phyloP scores from a whole-genome alignment of 164 flowering plant species.

The Stephania yunnanensis region DNA sequence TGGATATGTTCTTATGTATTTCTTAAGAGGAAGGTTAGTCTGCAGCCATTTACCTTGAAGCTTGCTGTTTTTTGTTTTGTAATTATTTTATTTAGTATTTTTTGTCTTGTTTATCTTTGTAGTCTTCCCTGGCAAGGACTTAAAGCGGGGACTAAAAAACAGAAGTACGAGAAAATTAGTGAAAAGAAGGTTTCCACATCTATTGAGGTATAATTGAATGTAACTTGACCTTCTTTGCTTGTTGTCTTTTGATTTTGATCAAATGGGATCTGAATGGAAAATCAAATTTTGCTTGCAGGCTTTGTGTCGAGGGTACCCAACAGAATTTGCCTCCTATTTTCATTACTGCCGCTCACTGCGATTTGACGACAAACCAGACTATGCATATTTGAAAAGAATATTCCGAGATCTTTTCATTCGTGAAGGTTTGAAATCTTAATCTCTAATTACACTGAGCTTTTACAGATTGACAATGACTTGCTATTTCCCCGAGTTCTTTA shows the following conservation, averaged over 20 bases:
- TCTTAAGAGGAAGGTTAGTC: conserved; percentile 76
- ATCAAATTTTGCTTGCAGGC: conserved; percentile 36
- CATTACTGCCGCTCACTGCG: conserved; percentile 92
- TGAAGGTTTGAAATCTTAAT: conserved; percentile 54
- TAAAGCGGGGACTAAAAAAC: conserved; percentile 91
- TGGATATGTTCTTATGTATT: conserved; percentile 91
- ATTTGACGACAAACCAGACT: conserved; percentile 97
- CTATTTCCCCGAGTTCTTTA: background rate
- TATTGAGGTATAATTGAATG: conserved; percentile 53
- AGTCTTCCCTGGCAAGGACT: conserved; percentile 99
- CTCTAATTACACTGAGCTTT: background rate
- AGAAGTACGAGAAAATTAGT: conserved; percentile 90
- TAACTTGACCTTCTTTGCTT: background rate
- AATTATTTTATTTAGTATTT: background rate
- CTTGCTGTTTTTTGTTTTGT: background rate
- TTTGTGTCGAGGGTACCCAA: conserved; percentile 87
- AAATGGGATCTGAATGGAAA: conserved; percentile 12
- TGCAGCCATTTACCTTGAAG: background rate
- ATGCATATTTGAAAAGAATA: conserved; percentile 83
- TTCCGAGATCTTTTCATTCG: conserved; percentile 95
- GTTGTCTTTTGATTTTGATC: background rate
- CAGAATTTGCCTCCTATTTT: conserved; percentile 93
- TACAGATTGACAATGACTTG: background rate
- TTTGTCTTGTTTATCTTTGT: background rate
- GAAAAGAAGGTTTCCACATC: conserved; percentile 90